Evolutionary conservation across 1,139 yeast species (phyloP).

Genomic region (Suhomyces panamericanus): DNA sequence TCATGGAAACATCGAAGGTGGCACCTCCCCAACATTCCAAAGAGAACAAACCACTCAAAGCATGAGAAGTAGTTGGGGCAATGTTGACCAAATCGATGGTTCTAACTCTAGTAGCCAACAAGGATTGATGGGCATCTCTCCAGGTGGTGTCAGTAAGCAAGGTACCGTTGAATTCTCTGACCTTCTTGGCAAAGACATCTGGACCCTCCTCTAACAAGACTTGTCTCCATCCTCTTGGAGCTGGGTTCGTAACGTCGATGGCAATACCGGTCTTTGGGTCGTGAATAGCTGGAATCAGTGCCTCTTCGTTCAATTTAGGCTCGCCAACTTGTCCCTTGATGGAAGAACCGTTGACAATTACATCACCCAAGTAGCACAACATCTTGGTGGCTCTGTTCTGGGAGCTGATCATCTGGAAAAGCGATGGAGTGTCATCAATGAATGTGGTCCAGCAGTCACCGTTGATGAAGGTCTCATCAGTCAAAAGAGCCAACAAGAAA

Average conservation of each 20-base stretch:
- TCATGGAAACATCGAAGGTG: constrained; percentile 97
- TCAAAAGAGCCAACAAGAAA: constrained; percentile 86
- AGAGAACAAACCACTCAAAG: constrained; percentile 87
- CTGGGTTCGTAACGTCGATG: constrained; percentile 60
- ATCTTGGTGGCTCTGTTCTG: constrained; percentile 97
- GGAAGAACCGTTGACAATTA: constrained; percentile 92
- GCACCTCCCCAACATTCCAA: constrained; percentile 99
- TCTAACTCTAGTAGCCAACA: constrained; percentile 95
- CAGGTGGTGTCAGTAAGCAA: constrained; percentile 97
- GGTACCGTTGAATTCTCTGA: constrained; percentile 81
- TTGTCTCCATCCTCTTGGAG: constrained; percentile 89
- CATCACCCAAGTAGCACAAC: constrained; percentile 84
- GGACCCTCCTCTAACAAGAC: constrained; percentile 84
- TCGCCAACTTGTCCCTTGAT: constrained; percentile 93
- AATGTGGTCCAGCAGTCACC: constrained; percentile 98
- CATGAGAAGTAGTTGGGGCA: constrained; percentile 93
- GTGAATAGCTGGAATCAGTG: constrained; percentile 70
- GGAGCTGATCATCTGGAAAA: constrained; percentile 92
- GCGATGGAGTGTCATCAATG: constrained; percentile 94
- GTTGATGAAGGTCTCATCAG: constrained; percentile 82
- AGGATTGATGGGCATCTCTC: constrained; percentile 99
- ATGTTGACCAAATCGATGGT: constrained; percentile 87
- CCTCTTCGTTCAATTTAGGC: constrained; percentile 78
- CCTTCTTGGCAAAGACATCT: constrained; percentile 81
- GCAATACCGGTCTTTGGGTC: constrained; percentile 55